A percentile compares a stretch with the other conserved stretches of the same genome.
Evolutionary conservation across 1,139 yeast species (phyloP).

Genomic region (Diutina neorugosa): DNA sequence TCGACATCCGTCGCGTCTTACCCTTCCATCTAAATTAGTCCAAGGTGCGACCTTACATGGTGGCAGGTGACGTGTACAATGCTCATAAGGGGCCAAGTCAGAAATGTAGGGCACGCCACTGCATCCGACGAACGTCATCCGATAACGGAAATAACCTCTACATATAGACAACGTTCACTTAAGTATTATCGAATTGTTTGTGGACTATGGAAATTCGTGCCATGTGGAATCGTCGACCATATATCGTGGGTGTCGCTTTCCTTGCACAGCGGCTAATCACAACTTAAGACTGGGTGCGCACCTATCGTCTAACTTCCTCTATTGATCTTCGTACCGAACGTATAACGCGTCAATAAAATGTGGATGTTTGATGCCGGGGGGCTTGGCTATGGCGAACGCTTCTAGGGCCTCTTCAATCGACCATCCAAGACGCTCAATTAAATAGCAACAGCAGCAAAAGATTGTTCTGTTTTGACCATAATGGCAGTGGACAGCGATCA

Average conservation of each 20-base stretch:
- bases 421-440: conserved; percentile 51
- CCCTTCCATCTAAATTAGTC: not conserved
- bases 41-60: not conserved
- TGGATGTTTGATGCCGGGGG: conserved; percentile 69
- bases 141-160: too few species aligned
- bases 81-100: not conserved
- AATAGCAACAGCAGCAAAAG: conserved; percentile 56
- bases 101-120: not conserved
- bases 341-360: conserved; percentile 68
- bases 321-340: conserved; percentile 38
- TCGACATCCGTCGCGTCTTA: not conserved
- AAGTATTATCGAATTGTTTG: too few species aligned
- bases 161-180: too few species aligned
- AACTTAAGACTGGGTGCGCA: not conserved
- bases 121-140: not conserved
- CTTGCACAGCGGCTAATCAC: too few species aligned
- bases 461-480: conserved; percentile 79
- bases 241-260: too few species aligned
- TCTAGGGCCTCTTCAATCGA: conserved; percentile 51
- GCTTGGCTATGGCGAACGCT: conserved; percentile 45
- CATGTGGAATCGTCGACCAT: too few species aligned
- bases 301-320: not conserved
- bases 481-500: conserved; percentile 66
- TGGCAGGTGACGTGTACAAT: not conserved
- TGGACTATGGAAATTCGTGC: too few species aligned